Evolutionary conservation across 441 rosid genomes (phyloP), one percentile per base, ranked within the genome.

Genomic region (Biscutella laevigata): DNA sequence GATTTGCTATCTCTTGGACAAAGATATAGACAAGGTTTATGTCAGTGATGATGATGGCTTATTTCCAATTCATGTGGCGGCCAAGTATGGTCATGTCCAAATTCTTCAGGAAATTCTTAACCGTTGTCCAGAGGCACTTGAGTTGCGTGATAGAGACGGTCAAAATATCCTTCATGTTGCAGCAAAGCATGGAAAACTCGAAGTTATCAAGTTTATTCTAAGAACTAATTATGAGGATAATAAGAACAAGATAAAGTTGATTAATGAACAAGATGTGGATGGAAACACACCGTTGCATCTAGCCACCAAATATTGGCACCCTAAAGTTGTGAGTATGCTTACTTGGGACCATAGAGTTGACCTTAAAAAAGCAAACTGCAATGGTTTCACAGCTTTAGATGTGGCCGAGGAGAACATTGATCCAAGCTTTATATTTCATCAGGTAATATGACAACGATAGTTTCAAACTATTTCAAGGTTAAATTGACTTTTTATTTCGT

Each of bases 111-210:
- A 48, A 48, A 20, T 59, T 48, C 22, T 59, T 26, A 27, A 48
- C 8, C 38, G 9, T 20, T 59, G 32, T 34, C 56, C 64, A 26
- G 38, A 59, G 11, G 36, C 48, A 27, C 3, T 21, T 11, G 57
- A 59, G 48, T 2, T 59, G 3, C 39, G 36, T 11, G 28, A 37
- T 24, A n/a, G n/a, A 8, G 20, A 59, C 17, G 36, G 39, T 27
- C 55, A 37, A 5, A 47, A 48, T 9, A 36, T 36, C 27, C 56
- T 59, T 47, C 64, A 48, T 27, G 21, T 48, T 17, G 56, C 64
- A 13, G 55, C 64, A 3, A 3, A 17, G 37, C n/a, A 1, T 27
- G 64, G 64, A 1, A 59, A 28, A 38, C 19, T 25, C 2, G 21
- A 47, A 29, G 55, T 59, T 46, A 46, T 30, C 7, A 30, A 49